Percentiles rank a stretch among this genome's conserved stretches.
Evolutionary conservation across 2,329 filamentous ascomycete genomes (phyloP).

Genomic region (Neospermospora avenae): DNA sequence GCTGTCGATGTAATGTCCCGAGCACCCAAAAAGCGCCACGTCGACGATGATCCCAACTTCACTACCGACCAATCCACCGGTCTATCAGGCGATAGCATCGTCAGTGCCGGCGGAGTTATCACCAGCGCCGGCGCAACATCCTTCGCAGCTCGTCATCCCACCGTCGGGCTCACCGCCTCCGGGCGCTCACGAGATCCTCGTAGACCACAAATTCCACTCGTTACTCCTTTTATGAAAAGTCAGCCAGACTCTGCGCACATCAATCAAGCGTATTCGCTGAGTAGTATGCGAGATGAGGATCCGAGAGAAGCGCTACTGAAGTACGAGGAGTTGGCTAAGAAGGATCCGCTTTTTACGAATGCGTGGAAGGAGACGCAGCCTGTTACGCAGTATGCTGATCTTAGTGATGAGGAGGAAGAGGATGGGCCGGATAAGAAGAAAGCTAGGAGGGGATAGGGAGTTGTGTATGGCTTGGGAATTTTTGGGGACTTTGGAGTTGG

Average conservation of each 20-base stretch:
- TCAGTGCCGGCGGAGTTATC: slow-evolving; percentile 64
- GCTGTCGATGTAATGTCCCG: slow-evolving; percentile 88
- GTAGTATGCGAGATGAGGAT: slow-evolving; percentile 93
- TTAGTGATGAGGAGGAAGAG: slow-evolving; percentile 79
- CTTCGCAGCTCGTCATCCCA: slow-evolving; percentile 60
- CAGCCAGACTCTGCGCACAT: slow-evolving; percentile 90
- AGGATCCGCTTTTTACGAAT: slow-evolving; percentile 90
- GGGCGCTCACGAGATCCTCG: slow-evolving; percentile 77
- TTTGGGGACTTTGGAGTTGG: neutral
- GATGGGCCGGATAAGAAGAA: slow-evolving; percentile 65
- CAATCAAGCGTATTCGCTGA: slow-evolving; percentile 81
- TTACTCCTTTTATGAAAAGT: slow-evolving; percentile 86
- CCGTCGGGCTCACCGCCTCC: slow-evolving; percentile 71
- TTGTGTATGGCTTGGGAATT: neutral
- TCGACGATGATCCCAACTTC: slow-evolving; percentile 86
- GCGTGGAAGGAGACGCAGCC: slow-evolving; percentile 93
- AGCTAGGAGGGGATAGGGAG: slow-evolving; percentile 40
- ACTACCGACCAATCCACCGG: slow-evolving; percentile 81
- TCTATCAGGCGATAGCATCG: slow-evolving; percentile 77
- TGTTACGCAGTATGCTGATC: slow-evolving; percentile 82
- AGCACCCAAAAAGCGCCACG: slow-evolving; percentile 89
- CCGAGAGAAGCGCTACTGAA: slow-evolving; percentile 90
- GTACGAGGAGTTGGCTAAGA: slow-evolving; percentile 90
- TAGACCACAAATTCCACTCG: slow-evolving; percentile 76
- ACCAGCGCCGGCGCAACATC: slow-evolving; percentile 45